These are phyloP conservation scores for Backusella australiensis DNA, from an alignment of 192 early-diverging fungal genomes.

Conservation along the genomic window DNA sequence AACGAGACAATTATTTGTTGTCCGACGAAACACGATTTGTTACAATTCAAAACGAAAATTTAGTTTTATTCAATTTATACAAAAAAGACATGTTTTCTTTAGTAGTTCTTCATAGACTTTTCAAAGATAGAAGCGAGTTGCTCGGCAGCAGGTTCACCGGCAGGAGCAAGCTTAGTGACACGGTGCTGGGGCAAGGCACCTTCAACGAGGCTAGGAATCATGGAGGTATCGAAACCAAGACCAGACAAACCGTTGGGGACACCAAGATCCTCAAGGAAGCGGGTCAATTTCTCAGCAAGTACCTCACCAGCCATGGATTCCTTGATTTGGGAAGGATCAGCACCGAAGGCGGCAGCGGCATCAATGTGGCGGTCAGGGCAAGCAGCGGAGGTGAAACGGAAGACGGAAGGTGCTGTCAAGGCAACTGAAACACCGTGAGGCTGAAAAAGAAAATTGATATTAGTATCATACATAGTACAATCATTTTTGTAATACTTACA, in stretches of 20 bases:
- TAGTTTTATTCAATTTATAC: neutral
- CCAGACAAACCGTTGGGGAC: slow-evolving; percentile 82
- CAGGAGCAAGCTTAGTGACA: slow-evolving; percentile 87
- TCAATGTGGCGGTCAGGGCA: slow-evolving; percentile 87
- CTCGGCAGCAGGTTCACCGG: slow-evolving; percentile 57
- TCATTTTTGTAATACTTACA: slow-evolving; percentile 16
- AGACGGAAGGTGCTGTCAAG: slow-evolving; percentile 87
- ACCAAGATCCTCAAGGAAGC: slow-evolving; percentile 71
- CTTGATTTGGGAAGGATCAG: slow-evolving; percentile 63
- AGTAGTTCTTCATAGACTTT: slow-evolving; percentile 54
- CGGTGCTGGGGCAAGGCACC: slow-evolving; percentile 90
- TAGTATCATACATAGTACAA: neutral
- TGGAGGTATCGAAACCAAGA: slow-evolving; percentile 67
- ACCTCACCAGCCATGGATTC: slow-evolving; percentile 69
- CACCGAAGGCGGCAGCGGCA: slow-evolving; percentile 73
- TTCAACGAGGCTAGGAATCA: slow-evolving; percentile 74
- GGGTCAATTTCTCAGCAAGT: slow-evolving; percentile 72
- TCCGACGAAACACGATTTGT: neutral
- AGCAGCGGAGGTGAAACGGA: slow-evolving; percentile 76
- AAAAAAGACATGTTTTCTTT: neutral
- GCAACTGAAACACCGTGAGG: slow-evolving; percentile 80
- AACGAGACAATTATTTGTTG: neutral
- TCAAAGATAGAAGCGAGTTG: slow-evolving; percentile 67
- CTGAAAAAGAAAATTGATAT: neutral
- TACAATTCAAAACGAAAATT: neutral